Base-by-base conservation (phyloP, 2,329 filamentous ascomycete genomes). In the Penicillium paneum region DNA sequence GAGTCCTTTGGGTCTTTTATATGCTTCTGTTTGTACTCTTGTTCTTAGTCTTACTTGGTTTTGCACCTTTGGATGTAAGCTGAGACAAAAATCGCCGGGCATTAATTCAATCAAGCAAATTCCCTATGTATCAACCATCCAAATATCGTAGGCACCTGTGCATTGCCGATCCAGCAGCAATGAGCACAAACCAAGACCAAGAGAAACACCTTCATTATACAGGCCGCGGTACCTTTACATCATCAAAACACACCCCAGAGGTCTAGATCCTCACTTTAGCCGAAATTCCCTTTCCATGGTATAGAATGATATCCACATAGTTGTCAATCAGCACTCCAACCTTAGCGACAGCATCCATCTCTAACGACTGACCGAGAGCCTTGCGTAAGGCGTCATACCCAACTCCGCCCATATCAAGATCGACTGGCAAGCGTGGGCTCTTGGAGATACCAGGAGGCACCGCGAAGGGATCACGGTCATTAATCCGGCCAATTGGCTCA, bases 371-470 rank as follows among this genome's bases (percentile, higher is more conserved):
- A 0, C 93, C 93, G 0, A 97, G 72, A 11, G 93, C 93, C 63
- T 86, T 85, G 64, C 79, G 83, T 13, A 97, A 79, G 49, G 89
- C 90, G 38, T 91, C 90, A 64, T 93, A 95, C 2, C 93, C 94
- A 11, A 95, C 84, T 13, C 85, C 86, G 13, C 84, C 86, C 17
- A 91, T 69, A 32, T 84, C 86, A 88, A 92, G 93, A 38, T 88
- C 80, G 0, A 97, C 93, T 0, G 93, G 92, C 39, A 99, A 70
- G 54, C 82, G 82, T 0, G 93, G 93, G 0, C 88, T 90, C 52
- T 82, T 75, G 2, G 86, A 89, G 1, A 83, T 70, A 0, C 91
- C 90, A 0, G 92, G 91, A 0, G 87, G 86, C 1, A 91, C 88
- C 2, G 84, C 82, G 65, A 97, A 93, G 0, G 89, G 84, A 15